Percentiles rank a stretch among this genome's conserved stretches.
phyloP scores from a whole-genome alignment of 1,284 basidiomycete genomes.

The Ganoderma sp. region DNA sequence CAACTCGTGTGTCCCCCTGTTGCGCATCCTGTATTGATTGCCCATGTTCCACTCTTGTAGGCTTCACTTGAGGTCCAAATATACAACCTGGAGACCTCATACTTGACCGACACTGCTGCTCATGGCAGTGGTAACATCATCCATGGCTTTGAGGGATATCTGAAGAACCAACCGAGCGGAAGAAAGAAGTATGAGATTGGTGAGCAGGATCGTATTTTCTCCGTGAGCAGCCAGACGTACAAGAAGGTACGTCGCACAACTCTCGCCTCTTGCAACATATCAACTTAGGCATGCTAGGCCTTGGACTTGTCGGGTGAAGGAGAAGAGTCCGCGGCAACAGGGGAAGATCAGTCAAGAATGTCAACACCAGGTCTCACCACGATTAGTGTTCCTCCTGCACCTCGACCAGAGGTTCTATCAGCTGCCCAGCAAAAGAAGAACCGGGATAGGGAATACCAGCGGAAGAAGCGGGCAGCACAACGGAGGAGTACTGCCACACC shows the following conservation, averaged over 20 bases:
- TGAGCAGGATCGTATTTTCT: slow-evolving; percentile 80
- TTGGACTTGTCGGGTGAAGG: slow-evolving; percentile 75
- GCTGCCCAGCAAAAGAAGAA: slow-evolving; percentile 76
- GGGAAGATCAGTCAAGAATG: slow-evolving; percentile 58
- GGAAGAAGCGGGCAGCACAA: slow-evolving; percentile 66
- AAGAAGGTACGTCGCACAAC: slow-evolving; percentile 57
- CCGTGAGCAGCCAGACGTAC: slow-evolving; percentile 75
- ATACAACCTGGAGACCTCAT: slow-evolving; percentile 72
- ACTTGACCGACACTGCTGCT: slow-evolving; percentile 73
- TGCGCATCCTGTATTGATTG: background rate
- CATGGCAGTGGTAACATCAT: slow-evolving; percentile 84
- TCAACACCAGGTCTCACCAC: slow-evolving; percentile 72
- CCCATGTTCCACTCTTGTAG: slow-evolving; percentile 43
- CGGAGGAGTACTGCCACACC: slow-evolving; percentile 61
- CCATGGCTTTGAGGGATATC: slow-evolving; percentile 81
- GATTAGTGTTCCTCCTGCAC: slow-evolving; percentile 74
- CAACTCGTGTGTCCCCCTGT: slow-evolving; percentile 59
- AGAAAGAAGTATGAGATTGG: slow-evolving; percentile 74
- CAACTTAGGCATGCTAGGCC: slow-evolving; percentile 51
- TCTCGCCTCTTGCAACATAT: background rate
- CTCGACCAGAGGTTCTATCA: slow-evolving; percentile 64
- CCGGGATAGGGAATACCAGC: slow-evolving; percentile 75
- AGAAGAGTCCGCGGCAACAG: slow-evolving; percentile 64
- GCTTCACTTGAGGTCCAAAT: slow-evolving; percentile 76
- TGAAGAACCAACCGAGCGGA: slow-evolving; percentile 73